Evolutionary conservation across 805 yeast species (phyloP).

Genomic region (Blastobotrys chiropterorum): DNA sequence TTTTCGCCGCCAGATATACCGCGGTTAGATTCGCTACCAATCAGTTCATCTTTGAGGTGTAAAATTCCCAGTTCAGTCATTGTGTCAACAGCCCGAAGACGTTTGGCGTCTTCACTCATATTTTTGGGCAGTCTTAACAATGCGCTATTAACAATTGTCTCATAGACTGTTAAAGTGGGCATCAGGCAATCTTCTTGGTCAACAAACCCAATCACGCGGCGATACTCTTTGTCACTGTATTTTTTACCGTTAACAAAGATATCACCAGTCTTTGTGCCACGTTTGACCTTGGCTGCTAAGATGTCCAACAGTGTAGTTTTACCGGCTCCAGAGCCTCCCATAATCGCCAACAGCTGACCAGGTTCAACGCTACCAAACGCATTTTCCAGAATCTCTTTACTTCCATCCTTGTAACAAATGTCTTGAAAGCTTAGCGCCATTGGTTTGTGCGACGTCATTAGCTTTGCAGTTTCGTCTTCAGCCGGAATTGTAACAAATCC

Average conservation of each 20-base stretch:
- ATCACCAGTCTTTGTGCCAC: conserved; percentile 62
- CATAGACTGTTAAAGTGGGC: conserved; percentile 92
- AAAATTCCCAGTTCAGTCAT: conserved; percentile 78
- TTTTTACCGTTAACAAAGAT: conserved; percentile 67
- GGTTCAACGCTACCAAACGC: conserved; percentile 77
- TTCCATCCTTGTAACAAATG: conserved; percentile 55
- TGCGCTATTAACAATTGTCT: conserved; percentile 90
- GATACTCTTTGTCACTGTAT: conserved; percentile 39
- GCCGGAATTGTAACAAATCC: conserved; percentile 26
- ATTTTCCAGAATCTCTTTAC: conserved; percentile 46
- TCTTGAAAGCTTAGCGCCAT: conserved; percentile 72
- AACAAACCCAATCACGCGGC: conserved; percentile 81
- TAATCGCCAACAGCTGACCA: conserved; percentile 85
- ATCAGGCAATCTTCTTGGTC: conserved; percentile 90
- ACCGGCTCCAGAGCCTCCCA: conserved; percentile 99
- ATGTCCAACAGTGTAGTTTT: conserved; percentile 91
- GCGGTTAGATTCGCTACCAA: conserved; percentile 83
- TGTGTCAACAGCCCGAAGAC: conserved; percentile 75
- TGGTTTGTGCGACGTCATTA: conserved; percentile 53
- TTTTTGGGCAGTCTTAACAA: conserved; percentile 74
- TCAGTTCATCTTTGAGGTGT: conserved; percentile 73
- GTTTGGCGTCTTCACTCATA: conserved; percentile 70
- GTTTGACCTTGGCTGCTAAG: conserved; percentile 79
- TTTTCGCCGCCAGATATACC: conserved; percentile 95
- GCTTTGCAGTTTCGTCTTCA: conserved; percentile 39